Conservation (phyloP, 2,329 filamentous ascomycete genomes). For the Aureobasidium pullulans region DNA sequence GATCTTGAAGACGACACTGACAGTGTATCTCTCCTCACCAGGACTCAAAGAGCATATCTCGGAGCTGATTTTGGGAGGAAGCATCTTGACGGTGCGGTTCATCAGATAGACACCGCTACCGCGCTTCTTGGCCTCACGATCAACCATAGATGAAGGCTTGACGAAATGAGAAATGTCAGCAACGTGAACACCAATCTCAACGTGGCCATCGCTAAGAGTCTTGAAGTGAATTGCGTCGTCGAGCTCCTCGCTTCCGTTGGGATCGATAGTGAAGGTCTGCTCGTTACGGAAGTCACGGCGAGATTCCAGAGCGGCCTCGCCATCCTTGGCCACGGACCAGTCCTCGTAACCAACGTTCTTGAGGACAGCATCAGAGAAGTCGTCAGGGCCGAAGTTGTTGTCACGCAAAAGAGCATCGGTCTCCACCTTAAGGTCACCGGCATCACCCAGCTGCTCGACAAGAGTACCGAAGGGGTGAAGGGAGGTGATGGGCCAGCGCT, state of each 20-base stretch:
- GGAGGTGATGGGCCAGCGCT: constrained; percentile 99
- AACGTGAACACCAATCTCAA: constrained; percentile 93
- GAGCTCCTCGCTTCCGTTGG: constrained; percentile 78
- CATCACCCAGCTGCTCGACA: constrained; percentile 91
- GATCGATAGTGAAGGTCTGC: constrained; percentile 85
- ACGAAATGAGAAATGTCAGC: constrained; percentile 95
- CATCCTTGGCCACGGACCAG: constrained; percentile 80
- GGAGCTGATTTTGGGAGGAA: constrained; percentile 75
- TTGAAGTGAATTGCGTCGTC: constrained; percentile 93
- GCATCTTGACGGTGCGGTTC: constrained; percentile 79
- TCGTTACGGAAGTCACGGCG: constrained; percentile 88
- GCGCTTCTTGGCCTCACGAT: constrained; percentile 95
- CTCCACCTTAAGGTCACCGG: constrained; percentile 96
- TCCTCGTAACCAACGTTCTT: constrained; percentile 88
- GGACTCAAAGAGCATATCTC: constrained; percentile 84
- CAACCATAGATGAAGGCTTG: constrained; percentile 89
- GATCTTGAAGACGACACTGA: constrained; percentile 89
- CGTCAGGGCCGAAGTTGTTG: constrained; percentile 97
- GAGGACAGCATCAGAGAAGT: constrained; percentile 92
- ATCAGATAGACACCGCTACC: constrained; percentile 92
- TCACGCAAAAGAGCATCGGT: constrained; percentile 94
- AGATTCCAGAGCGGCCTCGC: constrained; percentile 61
- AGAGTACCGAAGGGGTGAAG: constrained; percentile 96
- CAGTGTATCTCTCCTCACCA: constrained; percentile 80
- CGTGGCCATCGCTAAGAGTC: constrained; percentile 69